Percentiles rank a stretch among this genome's conserved stretches.
phyloP scores from a whole-genome alignment of 106 monocot genomes.

The Dendrobium chrysotoxum region DNA sequence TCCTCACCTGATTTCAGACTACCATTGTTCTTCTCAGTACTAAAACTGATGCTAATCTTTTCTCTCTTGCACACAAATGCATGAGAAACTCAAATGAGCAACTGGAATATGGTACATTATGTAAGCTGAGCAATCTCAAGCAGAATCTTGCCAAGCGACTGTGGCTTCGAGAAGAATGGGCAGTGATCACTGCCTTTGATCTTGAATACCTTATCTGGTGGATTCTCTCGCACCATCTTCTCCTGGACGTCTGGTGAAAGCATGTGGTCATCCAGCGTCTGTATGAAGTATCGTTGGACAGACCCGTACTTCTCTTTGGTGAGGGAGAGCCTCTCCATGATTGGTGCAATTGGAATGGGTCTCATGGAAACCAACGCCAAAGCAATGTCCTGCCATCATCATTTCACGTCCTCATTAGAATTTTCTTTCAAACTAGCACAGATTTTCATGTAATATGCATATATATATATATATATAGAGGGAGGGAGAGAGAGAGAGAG shows the following conservation, averaged over 20 bases:
- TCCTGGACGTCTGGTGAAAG: conserved; percentile 76
- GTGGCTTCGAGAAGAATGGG: conserved; percentile 96
- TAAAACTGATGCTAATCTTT: too few species aligned
- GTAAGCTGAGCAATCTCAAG: conserved; percentile 39
- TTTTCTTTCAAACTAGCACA: too few species aligned
- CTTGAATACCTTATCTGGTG: conserved; percentile 63
- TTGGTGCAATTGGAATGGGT: conserved; percentile 51
- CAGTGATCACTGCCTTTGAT: conserved; percentile 96
- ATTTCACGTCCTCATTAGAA: background rate
- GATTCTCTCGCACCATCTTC: conserved; percentile 74
- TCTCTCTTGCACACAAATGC: too few species aligned
- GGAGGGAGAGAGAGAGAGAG: too few species aligned
- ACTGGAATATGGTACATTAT: background rate
- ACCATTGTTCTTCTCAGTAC: too few species aligned
- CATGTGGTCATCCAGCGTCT: conserved; percentile 73
- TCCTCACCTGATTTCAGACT: too few species aligned
- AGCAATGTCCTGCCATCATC: conserved; percentile 57
- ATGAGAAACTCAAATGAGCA: too few species aligned
- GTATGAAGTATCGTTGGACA: conserved; percentile 64
- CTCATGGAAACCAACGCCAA: conserved; percentile 61
- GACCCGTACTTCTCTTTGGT: conserved; percentile 66
- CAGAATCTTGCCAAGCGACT: conserved; percentile 58
- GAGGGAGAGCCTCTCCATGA: conserved; percentile 79
- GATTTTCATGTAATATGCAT: too few species aligned
- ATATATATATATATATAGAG: too few species aligned